Conservation (phyloP, 768 basidiomycete species). For the Tricholoma bakamatsutake region DNA sequence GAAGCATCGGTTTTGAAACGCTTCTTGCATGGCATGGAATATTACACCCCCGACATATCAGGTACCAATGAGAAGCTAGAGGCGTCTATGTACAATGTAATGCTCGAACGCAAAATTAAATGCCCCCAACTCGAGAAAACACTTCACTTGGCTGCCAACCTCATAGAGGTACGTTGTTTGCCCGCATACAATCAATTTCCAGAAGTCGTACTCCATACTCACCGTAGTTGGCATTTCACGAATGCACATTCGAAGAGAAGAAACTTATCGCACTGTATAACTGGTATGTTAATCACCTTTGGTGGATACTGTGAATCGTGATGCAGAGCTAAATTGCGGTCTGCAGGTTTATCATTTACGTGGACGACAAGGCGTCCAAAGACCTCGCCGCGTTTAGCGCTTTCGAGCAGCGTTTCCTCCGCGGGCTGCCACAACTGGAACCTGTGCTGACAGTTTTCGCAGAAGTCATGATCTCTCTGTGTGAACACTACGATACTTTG, state of each 20-base stretch:
- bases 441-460: slow-evolving; percentile 12
- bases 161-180: slow-evolving; percentile 3
- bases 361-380: slow-evolving; percentile 1
- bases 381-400: not conserved
- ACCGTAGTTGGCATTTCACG: slow-evolving; percentile 4
- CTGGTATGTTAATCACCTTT: not conserved
- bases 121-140: slow-evolving; percentile 7
- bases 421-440: slow-evolving; percentile 12
- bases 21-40: not conserved
- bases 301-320: too few relatives aligned
- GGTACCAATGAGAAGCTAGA: slow-evolving; percentile 7
- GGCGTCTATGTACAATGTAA: slow-evolving; percentile 5
- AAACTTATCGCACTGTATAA: slow-evolving; percentile 4
- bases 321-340: not conserved
- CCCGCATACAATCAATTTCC: not conserved
- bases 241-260: slow-evolving; percentile 4
- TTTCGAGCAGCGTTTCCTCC: slow-evolving; percentile 11
- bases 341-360: slow-evolving; percentile 3
- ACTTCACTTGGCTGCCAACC: slow-evolving; percentile 6
- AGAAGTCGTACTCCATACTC: not conserved
- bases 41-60: not conserved
- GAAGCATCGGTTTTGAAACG: not conserved
- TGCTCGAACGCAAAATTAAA: slow-evolving; percentile 2
- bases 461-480: slow-evolving; percentile 7
- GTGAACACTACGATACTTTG: slow-evolving; percentile 12